Base-by-base conservation (phyloP, 495 filamentous ascomycete genomes). In the Penicillium silybi region DNA sequence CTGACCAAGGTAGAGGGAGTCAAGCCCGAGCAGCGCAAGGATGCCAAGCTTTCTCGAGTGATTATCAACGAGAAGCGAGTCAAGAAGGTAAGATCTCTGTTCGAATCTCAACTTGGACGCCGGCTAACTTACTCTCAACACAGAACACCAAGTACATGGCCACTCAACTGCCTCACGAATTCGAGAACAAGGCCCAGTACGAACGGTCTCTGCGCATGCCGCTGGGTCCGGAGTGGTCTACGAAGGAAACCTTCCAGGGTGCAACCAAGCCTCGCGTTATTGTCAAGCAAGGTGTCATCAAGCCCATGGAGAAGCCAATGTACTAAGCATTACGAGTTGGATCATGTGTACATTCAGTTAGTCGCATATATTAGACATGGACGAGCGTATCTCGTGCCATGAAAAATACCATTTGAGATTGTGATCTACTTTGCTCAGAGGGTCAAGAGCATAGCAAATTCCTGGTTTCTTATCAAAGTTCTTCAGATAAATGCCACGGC, bases 1-100 rank as follows among this genome's bases (percentile, higher is more conserved):
- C 57, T 90, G 16, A 87, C 79, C 50, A 92, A 81, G 57, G 67
- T 85, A 29, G 80, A 87, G 46, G 93, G 93, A n/a, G 76, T 96
- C 52, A 85, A 87, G 62, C 71, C 77, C 22, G 85, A 87, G 54
- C 76, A 86, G 44, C 80, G 93, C 18, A 88, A 91, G 68, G 93
- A 98, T 63, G 83, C 80, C 27, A 87, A 85, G 72, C 68, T 96
- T 26, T 80, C 85, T 49, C 81, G 80, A 42, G 92, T 95, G 9
- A 96, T 98, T 51, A 89, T 98, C 56, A 96, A 86, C 59, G 88
- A 98, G 80, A 96, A 92, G 74, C 74, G 81, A 29, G 79, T 90
- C 20, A 92, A 90, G 76, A 97, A 97, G 85, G 88, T 90, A 76
- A 65, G 76, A 58, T 22, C 23, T 26, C 25, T 41, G 52, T 40